A percentile compares a stretch with the other conserved stretches of the same genome.
Evolutionary conservation across 257 asterid species (phyloP).

Genomic region (Marsdenia floribunda): DNA sequence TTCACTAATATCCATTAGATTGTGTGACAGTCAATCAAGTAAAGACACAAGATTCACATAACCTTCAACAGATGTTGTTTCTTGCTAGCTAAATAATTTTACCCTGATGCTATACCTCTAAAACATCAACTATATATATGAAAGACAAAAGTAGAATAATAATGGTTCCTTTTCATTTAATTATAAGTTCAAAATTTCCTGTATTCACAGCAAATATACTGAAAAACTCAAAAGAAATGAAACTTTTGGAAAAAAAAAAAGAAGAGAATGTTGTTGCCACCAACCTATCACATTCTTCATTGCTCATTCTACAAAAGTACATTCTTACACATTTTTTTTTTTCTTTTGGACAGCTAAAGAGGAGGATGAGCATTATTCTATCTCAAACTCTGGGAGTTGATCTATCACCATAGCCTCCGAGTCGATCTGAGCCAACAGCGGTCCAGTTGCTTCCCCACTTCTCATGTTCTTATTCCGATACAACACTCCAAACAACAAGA

Average conservation of each 20-base stretch:
- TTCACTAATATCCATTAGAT: neutral
- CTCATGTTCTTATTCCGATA: conserved; percentile 34
- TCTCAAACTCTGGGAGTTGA: conserved; percentile 56
- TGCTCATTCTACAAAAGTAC: neutral
- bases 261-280: neutral
- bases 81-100: neutral
- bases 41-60: neutral
- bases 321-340: neutral
- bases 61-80: neutral
- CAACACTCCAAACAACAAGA: conserved; percentile 49
- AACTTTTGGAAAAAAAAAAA: neutral
- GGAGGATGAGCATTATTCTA: conserved; percentile 37
- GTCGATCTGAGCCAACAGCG: conserved; percentile 39
- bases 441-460: conserved; percentile 45
- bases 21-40: neutral
- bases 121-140: neutral
- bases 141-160: neutral
- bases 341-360: neutral
- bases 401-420: conserved; percentile 55
- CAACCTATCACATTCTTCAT: conserved; percentile 2
- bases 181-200: neutral
- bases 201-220: neutral
- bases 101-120: neutral
- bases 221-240: neutral
- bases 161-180: conserved; percentile 8